Base-by-base conservation (phyloP, 768 basidiomycete genomes). In the Lentinus tigrinus region DNA sequence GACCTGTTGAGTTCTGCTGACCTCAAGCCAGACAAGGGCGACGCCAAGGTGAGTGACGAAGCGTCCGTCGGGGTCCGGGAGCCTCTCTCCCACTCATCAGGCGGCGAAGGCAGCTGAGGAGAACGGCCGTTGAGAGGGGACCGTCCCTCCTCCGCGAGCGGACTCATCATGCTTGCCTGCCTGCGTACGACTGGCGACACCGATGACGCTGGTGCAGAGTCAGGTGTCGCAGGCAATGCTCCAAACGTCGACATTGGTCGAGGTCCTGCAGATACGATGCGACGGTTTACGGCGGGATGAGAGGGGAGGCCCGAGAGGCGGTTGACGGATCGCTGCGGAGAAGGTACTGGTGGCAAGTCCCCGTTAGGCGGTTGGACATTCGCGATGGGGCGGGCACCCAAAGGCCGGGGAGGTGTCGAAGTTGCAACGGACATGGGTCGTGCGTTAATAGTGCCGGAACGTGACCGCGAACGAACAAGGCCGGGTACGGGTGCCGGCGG, bases 241-340 rank as follows among this genome's bases (percentile, higher is more conserved):
- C 65, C 49, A 36, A 63, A 61, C 2, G 63, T 52, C 2, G 68
- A 61, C 43, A 61, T 57, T 1, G 59, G 58, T n/a, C 59, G 52
- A 1, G 62, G 49, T 19, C 38, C 52, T 27, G 43, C 34, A 1
- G 47, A 23, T 3, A 64, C 64, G n/a, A 54, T 37, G 16, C 63
- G 58, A 7, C 66, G 61, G 16, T 47, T 61, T 2, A 56, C 57
- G 11, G 68, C 68, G 7, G 68, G 66, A 34, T 63, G 61, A 0
- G 64, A 44, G 11, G 67, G 69, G 7, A 69, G 57, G 10, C 66
- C 66, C 2, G 56, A 56, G 47, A 57, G 40, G n/a, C 56, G 47
- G 51, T 63, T 56, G 16, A 57, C 4, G 43, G 63, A 43, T 16
- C 57, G 28, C 36, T 26, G 17, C 47, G 62, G 7, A 62, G 51